A percentile compares a stretch with the other conserved stretches of the same genome.
Conservation (phyloP, 2,329 filamentous ascomycete genomes). For the Apiospora pterosperma region DNA sequence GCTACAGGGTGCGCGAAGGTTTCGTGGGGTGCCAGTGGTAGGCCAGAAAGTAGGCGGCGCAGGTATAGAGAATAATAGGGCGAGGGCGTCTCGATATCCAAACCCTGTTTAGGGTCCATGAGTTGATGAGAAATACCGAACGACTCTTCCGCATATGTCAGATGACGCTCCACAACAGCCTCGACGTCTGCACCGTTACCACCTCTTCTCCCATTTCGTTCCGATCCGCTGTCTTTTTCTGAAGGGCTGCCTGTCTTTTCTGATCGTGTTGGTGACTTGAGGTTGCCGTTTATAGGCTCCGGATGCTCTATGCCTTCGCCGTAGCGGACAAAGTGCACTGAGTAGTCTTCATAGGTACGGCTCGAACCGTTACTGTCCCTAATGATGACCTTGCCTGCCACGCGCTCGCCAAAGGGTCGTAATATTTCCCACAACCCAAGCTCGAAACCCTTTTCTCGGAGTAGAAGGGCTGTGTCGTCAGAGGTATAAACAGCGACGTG, state of each 20-base stretch:
- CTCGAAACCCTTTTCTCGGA: slow-evolving; percentile 79
- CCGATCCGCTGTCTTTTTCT: not conserved
- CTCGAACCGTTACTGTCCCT: slow-evolving; percentile 86
- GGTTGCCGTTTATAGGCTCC: slow-evolving; percentile 34
- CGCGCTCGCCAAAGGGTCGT: slow-evolving; percentile 83
- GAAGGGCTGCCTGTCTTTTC: slow-evolving; percentile 16
- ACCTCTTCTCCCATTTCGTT: slow-evolving; percentile 12
- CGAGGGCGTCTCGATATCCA: slow-evolving; percentile 55
- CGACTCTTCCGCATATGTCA: slow-evolving; percentile 69
- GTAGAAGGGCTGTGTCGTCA: slow-evolving; percentile 75
- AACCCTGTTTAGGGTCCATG: slow-evolving; percentile 35
- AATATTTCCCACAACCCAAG: slow-evolving; percentile 81
- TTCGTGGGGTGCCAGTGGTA: slow-evolving; percentile 79
- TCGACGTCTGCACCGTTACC: slow-evolving; percentile 67
- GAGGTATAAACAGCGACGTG: slow-evolving; percentile 87
- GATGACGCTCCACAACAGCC: slow-evolving; percentile 73
- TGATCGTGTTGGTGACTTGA: slow-evolving; percentile 23
- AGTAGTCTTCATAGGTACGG: slow-evolving; percentile 83
- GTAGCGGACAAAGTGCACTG: slow-evolving; percentile 78
- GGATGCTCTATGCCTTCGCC: slow-evolving; percentile 54
- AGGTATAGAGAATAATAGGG: slow-evolving; percentile 86
- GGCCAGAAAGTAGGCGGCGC: slow-evolving; percentile 74
- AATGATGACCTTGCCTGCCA: slow-evolving; percentile 85
- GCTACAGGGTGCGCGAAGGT: slow-evolving; percentile 94
- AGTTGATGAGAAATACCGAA: slow-evolving; percentile 36